Evolutionary conservation across 2,329 filamentous ascomycete genomes (phyloP).

Genomic region (Pseudogymnoascus sp.): DNA sequence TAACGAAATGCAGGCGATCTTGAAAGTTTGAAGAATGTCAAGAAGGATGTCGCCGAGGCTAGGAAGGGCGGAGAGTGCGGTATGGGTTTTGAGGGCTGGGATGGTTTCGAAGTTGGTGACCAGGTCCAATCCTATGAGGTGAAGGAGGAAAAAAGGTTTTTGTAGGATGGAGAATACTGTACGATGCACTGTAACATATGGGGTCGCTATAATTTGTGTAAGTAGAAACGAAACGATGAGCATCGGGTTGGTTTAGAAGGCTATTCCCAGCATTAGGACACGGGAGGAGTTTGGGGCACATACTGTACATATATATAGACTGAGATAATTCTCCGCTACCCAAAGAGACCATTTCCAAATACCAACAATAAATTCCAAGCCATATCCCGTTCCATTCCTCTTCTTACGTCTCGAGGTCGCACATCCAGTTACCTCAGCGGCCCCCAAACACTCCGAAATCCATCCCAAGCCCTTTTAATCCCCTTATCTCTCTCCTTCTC

Average conservation of each 20-base stretch:
- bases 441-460: not conserved
- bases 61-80: slow-evolving; percentile 91
- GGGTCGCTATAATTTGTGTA: slow-evolving; percentile 3
- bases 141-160: slow-evolving; percentile 54
- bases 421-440: not conserved
- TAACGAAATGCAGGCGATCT: slow-evolving; percentile 55
- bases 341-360: not conserved
- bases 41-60: slow-evolving; percentile 86
- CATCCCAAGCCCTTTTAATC: not conserved
- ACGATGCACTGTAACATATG: slow-evolving; percentile 6
- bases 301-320: slow-evolving; percentile 6
- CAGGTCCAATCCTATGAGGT: slow-evolving; percentile 84
- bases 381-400: not conserved
- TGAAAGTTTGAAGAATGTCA: slow-evolving; percentile 77
- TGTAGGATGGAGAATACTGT: slow-evolving; percentile 19
- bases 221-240: slow-evolving; percentile 4
- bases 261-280: not conserved
- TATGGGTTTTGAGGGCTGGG: slow-evolving; percentile 74
- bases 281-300: not conserved
- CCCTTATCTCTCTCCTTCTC: not conserved
- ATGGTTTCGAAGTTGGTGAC: slow-evolving; percentile 72
- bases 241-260: not conserved
- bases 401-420: not conserved
- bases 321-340: slow-evolving; percentile 2
- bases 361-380: not conserved